Base-by-base conservation (phyloP, 257 asterid species). In the Solanum chiquidenum region DNA sequence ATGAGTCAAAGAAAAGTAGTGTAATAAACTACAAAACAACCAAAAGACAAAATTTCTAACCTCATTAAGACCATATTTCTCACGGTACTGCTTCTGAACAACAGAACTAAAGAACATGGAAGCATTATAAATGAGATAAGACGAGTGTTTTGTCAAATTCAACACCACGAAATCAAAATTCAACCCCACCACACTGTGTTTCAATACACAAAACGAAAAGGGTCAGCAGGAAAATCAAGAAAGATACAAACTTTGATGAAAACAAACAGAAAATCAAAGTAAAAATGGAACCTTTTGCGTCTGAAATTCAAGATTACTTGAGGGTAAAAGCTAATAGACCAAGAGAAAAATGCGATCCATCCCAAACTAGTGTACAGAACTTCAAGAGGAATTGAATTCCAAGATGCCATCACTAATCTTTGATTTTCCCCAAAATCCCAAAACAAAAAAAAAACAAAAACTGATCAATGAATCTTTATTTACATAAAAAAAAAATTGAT, bases 281-380 rank as follows among this genome's bases (percentile, higher is more conserved):
- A 31, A 14, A 40, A 72, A 72, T 33, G 23, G 38, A 3, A 96
- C 99, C 99, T 97, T 91, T 95, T 95, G 77, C 98, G 91, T 5
- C 87, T 93, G 90, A 94, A 97, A 93, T 97, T 97, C 89, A 97
- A 80, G 87, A 93, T 86, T 9, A 92, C 93, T 89, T 97, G 99
- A 42, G 98, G 99, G 90, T 97, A 97, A 93, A 95, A 97, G 86
- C 99, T 94, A 91, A 97, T 90, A 66, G 99, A 95, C 99, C 99
- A 97, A 9, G 98, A 93, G 34, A 88, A 68, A 49, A 97, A 97
- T 1, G 99, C 98, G 71, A 94, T 49, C 99, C 99, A 97, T 27
- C 99, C 99, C 83, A 95, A 84, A 75, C 92, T 91, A 77, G 86
- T 92, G 93, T 94, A 95, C 44, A 95, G 60, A 29, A 97, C 92